Percentiles rank a stretch among this genome's conserved stretches.
These are phyloP conservation scores for Hanseniaspora meyeri DNA, from an alignment of 805 yeast species.

Conservation along the genomic window DNA sequence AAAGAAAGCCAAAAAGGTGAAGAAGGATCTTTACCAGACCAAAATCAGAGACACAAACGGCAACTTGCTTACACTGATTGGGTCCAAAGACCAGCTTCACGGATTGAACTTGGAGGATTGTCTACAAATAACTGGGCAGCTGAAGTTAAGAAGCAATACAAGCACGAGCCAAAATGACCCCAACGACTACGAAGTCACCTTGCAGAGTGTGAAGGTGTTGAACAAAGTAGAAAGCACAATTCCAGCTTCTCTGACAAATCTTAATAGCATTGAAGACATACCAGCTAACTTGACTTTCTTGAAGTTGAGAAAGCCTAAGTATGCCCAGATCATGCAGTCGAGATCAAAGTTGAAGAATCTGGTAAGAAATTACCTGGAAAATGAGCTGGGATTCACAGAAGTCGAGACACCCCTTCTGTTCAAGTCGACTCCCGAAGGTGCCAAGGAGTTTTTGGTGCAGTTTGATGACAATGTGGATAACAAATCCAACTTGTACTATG, in stretches of 20 bases:
- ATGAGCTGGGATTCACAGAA: constrained; percentile 48
- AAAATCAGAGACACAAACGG: constrained; percentile 66
- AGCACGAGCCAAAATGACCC: constrained; percentile 17
- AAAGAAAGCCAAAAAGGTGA: constrained; percentile 55
- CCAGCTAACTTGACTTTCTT: constrained; percentile 75
- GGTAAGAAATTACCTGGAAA: constrained; percentile 33
- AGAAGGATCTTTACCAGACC: constrained; percentile 57
- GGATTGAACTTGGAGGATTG: constrained; percentile 61
- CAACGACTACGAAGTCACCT: constrained; percentile 45
- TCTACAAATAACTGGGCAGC: constrained; percentile 48
- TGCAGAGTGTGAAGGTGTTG: constrained; percentile 41
- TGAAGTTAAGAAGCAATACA: constrained; percentile 24
- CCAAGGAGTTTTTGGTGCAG: constrained; percentile 89
- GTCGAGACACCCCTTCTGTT: constrained; percentile 87
- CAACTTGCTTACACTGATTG: constrained; percentile 38
- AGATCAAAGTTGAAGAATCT: constrained; percentile 45
- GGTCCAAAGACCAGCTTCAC: constrained; percentile 30
- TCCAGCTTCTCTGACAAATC: not conserved
- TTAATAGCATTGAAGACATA: constrained; percentile 25
- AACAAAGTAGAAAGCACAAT: constrained; percentile 28
- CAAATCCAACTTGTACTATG: constrained; percentile 56
- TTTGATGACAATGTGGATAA: constrained; percentile 30
- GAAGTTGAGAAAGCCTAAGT: constrained; percentile 53
- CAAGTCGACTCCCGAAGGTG: constrained; percentile 97
- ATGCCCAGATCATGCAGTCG: constrained; percentile 42